Evolutionary conservation across 768 basidiomycete species (phyloP).

Genomic region (Lactarius trivialis): DNA sequence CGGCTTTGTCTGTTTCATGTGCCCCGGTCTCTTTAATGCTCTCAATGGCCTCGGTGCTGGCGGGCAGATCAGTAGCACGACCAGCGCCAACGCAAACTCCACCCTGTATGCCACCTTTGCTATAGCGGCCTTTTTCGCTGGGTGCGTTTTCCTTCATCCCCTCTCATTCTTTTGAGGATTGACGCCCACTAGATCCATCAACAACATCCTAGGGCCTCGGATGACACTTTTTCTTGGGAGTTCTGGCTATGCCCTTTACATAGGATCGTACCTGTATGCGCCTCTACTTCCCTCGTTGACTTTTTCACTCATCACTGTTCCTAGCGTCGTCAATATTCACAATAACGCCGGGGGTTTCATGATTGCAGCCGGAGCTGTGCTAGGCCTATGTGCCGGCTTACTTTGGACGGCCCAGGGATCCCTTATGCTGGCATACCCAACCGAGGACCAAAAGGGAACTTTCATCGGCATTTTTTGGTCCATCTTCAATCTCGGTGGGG

Average conservation of each 20-base stretch:
- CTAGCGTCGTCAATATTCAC: slow-evolving; percentile 66
- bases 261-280: slow-evolving; percentile 63
- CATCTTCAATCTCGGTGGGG: slow-evolving; percentile 77
- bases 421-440: slow-evolving; percentile 78
- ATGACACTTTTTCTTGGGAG: slow-evolving; percentile 70
- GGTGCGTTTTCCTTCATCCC: slow-evolving; percentile 38
- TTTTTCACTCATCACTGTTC: not conserved
- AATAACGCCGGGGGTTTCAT: slow-evolving; percentile 54
- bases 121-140: slow-evolving; percentile 58
- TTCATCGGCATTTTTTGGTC: slow-evolving; percentile 80
- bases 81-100: slow-evolving; percentile 62
- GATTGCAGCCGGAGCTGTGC: slow-evolving; percentile 62
- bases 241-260: slow-evolving; percentile 68
- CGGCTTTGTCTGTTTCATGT: slow-evolving; percentile 59
- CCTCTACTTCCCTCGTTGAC: not conserved
- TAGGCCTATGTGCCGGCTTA: slow-evolving; percentile 65
- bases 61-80: slow-evolving; percentile 61
- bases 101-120: slow-evolving; percentile 64
- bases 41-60: slow-evolving; percentile 75
- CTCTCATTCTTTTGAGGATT: not conserved
- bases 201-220: slow-evolving; percentile 74
- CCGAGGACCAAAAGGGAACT: slow-evolving; percentile 67
- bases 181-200: slow-evolving; percentile 49
- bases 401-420: slow-evolving; percentile 85
- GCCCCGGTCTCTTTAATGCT: slow-evolving; percentile 69